A percentile compares a stretch with the other conserved stretches of the same genome.
These are phyloP conservation scores for Jaapia argillacea DNA, from an alignment of 768 basidiomycete genomes.

Conservation along the genomic window DNA sequence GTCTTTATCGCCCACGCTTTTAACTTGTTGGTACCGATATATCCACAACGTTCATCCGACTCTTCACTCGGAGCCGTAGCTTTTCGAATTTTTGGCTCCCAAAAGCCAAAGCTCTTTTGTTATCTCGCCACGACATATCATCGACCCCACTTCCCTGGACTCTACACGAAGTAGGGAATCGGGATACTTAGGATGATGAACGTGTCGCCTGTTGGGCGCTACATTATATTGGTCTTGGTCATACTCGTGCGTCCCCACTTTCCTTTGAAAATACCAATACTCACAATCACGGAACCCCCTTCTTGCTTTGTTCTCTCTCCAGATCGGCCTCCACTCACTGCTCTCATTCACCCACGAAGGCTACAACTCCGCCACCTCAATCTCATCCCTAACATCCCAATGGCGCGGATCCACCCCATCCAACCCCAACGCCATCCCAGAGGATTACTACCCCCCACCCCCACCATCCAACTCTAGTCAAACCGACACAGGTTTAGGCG, in stretches of 20 bases:
- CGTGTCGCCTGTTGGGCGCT: conserved; percentile 16
- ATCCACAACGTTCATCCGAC: no score
- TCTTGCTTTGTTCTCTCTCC: not conserved
- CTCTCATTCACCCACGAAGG: conserved; percentile 56
- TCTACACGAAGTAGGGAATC: no score
- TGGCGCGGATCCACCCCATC: conserved; percentile 12
- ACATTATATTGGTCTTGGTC: conserved; percentile 19
- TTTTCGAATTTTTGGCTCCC: no score
- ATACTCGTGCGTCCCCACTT: conserved; percentile 16
- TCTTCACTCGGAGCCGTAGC: no score
- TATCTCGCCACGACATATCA: no score
- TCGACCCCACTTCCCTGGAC: no score
- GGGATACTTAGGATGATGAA: conserved; percentile 14
- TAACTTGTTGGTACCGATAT: no score
- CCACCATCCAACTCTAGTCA: not conserved
- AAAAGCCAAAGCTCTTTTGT: no score
- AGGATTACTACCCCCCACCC: not conserved
- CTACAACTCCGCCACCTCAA: conserved; percentile 51
- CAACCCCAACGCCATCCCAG: not conserved
- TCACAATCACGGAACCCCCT: no score
- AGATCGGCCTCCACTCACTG: conserved; percentile 42
- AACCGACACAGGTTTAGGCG: no score
- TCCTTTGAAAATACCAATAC: no score
- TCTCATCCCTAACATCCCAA: conserved; percentile 26
- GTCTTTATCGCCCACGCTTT: no score